Evolutionary conservation across 768 basidiomycete species (phyloP).

Genomic region (Psilocybe cubensis): DNA sequence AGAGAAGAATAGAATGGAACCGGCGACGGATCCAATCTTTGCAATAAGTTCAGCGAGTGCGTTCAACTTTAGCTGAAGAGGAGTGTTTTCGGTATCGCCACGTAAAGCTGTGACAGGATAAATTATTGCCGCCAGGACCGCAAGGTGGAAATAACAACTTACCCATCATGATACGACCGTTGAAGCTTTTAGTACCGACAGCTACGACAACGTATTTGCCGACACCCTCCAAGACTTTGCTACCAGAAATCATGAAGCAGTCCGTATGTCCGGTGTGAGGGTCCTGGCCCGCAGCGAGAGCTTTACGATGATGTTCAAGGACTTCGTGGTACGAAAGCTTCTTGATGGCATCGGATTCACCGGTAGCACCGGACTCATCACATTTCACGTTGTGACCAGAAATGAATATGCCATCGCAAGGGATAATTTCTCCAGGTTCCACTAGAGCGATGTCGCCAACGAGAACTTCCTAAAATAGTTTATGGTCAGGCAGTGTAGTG

Average conservation of each 20-base stretch:
- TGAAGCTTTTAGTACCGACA: conserved; percentile 91
- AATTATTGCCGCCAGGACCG: background rate
- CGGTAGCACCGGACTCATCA: conserved; percentile 96
- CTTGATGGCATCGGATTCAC: conserved; percentile 94
- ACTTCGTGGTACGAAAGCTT: conserved; percentile 83
- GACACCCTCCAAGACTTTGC: conserved; percentile 93
- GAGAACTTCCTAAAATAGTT: conserved; percentile 91
- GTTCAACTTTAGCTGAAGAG: conserved; percentile 93
- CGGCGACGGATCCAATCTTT: conserved; percentile 83
- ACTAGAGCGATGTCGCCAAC: conserved; percentile 92
- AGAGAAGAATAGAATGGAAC: conserved; percentile 76
- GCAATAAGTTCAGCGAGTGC: conserved; percentile 94
- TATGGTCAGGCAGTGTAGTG: too few species aligned
- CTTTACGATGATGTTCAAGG: conserved; percentile 49
- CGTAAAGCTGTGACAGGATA: conserved; percentile 66
- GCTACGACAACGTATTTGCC: conserved; percentile 92
- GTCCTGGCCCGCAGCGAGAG: conserved; percentile 28
- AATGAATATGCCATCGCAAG: conserved; percentile 95
- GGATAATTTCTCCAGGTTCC: conserved; percentile 95
- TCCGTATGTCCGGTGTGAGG: conserved; percentile 64
- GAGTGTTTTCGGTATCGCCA: conserved; percentile 86
- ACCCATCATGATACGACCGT: conserved; percentile 99
- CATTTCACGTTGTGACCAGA: conserved; percentile 92
- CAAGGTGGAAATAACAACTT: conserved; percentile 24
- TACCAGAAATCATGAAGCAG: conserved; percentile 90